phyloP scores from a whole-genome alignment of 441 rosid genomes.

The Gossypium gossypioides region DNA sequence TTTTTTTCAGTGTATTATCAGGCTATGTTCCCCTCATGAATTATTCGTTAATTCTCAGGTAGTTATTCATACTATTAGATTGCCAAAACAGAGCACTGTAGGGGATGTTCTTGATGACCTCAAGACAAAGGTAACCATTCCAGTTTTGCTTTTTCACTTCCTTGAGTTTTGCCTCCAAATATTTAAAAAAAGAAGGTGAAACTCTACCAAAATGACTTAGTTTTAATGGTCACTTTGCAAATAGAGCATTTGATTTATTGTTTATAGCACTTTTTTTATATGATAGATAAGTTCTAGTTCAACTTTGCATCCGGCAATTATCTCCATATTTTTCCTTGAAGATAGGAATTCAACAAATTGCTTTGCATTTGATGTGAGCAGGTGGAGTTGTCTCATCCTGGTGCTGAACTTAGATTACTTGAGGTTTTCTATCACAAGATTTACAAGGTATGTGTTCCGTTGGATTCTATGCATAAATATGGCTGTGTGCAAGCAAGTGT shows the following conservation, averaged over 20 bases:
- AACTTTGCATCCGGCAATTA: background rate
- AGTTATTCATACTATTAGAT: constrained; percentile 52
- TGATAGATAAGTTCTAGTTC: background rate
- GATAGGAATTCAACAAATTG: background rate
- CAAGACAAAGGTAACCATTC: constrained; percentile 40
- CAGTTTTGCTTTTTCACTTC: constrained; percentile 8
- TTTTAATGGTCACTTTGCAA: background rate
- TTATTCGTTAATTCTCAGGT: constrained; percentile 32
- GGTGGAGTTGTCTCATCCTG: constrained; percentile 83
- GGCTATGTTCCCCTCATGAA: constrained; percentile 13
- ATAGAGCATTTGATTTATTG: background rate
- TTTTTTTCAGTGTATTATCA: constrained; percentile 13
- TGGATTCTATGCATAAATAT: background rate
- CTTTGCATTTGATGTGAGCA: constrained; percentile 22
- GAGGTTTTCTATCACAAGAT: constrained; percentile 92
- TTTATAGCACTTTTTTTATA: background rate
- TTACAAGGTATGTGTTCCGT: constrained; percentile 52
- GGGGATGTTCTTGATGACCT: constrained; percentile 68
- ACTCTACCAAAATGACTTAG: background rate
- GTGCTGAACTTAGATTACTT: constrained; percentile 84
- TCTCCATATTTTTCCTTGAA: background rate
- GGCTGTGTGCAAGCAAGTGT: background rate
- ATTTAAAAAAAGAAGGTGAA: background rate
- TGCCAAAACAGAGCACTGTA: constrained; percentile 65
- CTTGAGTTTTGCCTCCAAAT: background rate